Base-by-base conservation (phyloP, 2,329 filamentous ascomycete species). In the Beauveria caledonica region DNA sequence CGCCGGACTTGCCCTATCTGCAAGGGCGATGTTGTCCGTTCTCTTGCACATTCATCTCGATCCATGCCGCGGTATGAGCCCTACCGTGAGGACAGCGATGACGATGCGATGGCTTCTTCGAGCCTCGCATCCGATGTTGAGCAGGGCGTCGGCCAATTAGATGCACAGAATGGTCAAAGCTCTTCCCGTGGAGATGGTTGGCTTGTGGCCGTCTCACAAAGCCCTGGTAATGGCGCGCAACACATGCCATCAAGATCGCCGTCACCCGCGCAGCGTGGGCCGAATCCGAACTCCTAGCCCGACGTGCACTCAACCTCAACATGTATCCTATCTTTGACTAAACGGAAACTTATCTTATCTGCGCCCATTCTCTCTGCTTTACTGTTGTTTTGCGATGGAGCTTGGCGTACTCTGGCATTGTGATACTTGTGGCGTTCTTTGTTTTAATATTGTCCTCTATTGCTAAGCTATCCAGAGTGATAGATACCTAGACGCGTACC, bases 1-100 rank as follows among this genome's bases (percentile, higher is more conserved):
- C 88, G 94, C 64, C 87, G 94, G 64, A 99, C 94, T n/a, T 99
- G 94, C 68, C 94, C 94, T 0, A 97, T 99, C 63, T 99, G 94
- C 78, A 99, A 99, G 77, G 92, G 92, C 53, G 94, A 99, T 70
- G 94, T 99, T 40, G 93, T 99, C 17, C 78, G 83, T 33, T 86
- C 83, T 9, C 73, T 91, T 64, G 81, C 85, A 19, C 79, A 78
- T 36, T 78, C 79, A 10, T 76, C 77, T 15, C 73, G 79, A 6
- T 81, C 79, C 3, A 77, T 74, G 45, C 80, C 80, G 17, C 74
- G 78, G 36, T 83, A 83, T 61, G 81, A 82, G 50, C 74, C 79
- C 2, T 84, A 83, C 62, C 78, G 73, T n/a, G 81, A 83, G 60
- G 80, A 81, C 51, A 77, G 75, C 40, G 76, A 78, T 25, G 77